phyloP scores from a whole-genome alignment of 2,329 filamentous ascomycete species.

The Botrytis aclada region DNA sequence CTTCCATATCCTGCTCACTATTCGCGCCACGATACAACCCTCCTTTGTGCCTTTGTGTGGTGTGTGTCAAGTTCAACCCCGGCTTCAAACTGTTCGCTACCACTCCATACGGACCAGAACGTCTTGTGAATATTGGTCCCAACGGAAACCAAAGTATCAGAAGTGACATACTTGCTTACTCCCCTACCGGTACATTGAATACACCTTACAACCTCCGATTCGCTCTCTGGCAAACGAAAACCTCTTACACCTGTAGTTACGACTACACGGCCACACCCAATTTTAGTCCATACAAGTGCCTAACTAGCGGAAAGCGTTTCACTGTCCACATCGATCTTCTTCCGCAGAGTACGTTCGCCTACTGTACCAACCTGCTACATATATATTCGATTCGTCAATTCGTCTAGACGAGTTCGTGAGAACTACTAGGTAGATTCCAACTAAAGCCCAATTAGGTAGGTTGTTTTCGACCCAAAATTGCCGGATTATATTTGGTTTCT shows the following conservation, averaged over 20 bases:
- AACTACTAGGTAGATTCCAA: neutral
- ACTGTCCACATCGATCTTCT: neutral
- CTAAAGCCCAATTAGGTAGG: neutral
- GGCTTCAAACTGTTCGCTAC: neutral
- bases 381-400: neutral
- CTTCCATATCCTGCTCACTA: neutral
- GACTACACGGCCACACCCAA: neutral
- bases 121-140: neutral
- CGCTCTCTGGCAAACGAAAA: neutral
- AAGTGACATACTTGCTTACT: neutral
- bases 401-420: neutral
- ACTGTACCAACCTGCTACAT: neutral
- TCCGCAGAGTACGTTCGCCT: neutral
- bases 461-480: neutral
- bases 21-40: slow-evolving; percentile 6
- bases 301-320: neutral
- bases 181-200: neutral
- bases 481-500: neutral
- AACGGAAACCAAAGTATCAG: slow-evolving; percentile 10
- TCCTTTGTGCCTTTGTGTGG: slow-evolving; percentile 1
- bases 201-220: neutral
- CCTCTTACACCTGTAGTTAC: neutral
- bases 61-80: neutral
- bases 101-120: neutral
- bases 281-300: neutral